Percentiles rank a stretch among this genome's conserved stretches.
phyloP scores from a whole-genome alignment of 805 yeast genomes.

The Candida schatavii region DNA sequence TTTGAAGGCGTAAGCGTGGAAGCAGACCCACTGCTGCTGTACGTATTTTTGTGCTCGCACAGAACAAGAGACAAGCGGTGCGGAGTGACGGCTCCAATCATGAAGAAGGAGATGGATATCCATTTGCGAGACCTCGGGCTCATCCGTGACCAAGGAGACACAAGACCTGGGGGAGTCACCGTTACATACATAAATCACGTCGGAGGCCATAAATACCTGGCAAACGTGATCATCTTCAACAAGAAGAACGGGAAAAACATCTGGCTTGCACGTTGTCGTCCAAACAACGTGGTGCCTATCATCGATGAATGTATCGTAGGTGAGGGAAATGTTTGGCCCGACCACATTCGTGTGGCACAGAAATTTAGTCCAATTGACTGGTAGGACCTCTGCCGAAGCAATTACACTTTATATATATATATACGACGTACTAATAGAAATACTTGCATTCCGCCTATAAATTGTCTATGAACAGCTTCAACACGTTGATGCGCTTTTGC shows the following conservation, averaged over 20 bases:
- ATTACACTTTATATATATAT: too few species aligned
- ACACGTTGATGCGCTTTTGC: conserved; percentile 49
- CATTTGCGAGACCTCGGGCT: conserved; percentile 69
- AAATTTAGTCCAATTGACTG: conserved; percentile 53
- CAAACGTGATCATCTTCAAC: conserved; percentile 77
- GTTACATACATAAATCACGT: conserved; percentile 79
- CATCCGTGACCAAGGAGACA: conserved; percentile 74
- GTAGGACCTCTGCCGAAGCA: too few species aligned
- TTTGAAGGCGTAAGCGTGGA: conserved; percentile 32
- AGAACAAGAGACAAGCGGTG: conserved; percentile 88
- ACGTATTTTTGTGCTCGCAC: conserved; percentile 83
- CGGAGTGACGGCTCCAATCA: conserved; percentile 89
- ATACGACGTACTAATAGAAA: too few species aligned
- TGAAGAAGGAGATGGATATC: conserved; percentile 75
- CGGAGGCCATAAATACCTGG: conserved; percentile 95
- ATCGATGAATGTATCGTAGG: conserved; percentile 71
- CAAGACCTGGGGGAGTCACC: conserved; percentile 68
- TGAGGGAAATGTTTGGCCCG: conserved; percentile 69
- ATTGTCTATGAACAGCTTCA: conserved; percentile 19
- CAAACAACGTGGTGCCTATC: conserved; percentile 69
- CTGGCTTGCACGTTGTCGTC: conserved; percentile 87
- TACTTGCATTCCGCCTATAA: neutral
- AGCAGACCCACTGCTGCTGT: conserved; percentile 34
- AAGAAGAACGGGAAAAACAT: conserved; percentile 65
- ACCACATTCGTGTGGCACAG: conserved; percentile 59